phyloP scores from a whole-genome alignment of 2,329 filamentous ascomycete genomes.

The Emmonsiellopsis sp. region DNA sequence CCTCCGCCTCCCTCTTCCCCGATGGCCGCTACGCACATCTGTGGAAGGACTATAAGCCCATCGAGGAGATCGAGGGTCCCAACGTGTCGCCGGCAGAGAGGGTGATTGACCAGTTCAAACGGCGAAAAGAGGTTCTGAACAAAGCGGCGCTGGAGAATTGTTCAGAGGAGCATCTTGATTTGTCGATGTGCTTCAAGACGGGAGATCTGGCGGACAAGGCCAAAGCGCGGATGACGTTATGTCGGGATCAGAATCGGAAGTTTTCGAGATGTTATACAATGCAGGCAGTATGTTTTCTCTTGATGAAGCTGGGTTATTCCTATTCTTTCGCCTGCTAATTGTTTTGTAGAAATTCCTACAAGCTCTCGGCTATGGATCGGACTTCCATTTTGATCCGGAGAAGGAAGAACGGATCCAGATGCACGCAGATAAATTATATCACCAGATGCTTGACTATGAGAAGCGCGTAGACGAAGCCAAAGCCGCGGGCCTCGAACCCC shows the following conservation, averaged over 20 bases:
- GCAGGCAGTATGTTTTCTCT: slow-evolving; percentile 56
- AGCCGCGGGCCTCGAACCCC: slow-evolving; percentile 33
- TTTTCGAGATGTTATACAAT: slow-evolving; percentile 85
- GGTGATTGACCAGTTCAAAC: slow-evolving; percentile 76
- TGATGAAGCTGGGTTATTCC: background rate
- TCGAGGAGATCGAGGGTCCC: slow-evolving; percentile 58
- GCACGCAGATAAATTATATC: slow-evolving; percentile 86
- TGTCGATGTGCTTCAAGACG: slow-evolving; percentile 70
- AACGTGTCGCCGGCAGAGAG: slow-evolving; percentile 73
- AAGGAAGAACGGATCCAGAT: slow-evolving; percentile 87
- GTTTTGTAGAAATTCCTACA: slow-evolving; percentile 66
- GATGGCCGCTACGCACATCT: slow-evolving; percentile 74
- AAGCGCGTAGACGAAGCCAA: slow-evolving; percentile 54
- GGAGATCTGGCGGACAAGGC: slow-evolving; percentile 57
- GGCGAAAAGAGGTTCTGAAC: slow-evolving; percentile 68
- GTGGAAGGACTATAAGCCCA: slow-evolving; percentile 83
- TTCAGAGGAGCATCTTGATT: slow-evolving; percentile 72
- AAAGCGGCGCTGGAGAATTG: slow-evolving; percentile 88
- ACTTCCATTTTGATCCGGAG: slow-evolving; percentile 53
- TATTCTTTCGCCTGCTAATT: background rate
- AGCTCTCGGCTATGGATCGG: slow-evolving; percentile 75
- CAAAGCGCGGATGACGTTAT: slow-evolving; percentile 59
- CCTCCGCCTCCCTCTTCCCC: slow-evolving; percentile 50
- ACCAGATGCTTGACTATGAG: slow-evolving; percentile 79
- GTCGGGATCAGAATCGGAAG: slow-evolving; percentile 62